Evolutionary conservation across 2,329 filamentous ascomycete genomes (phyloP), one percentile per base, ranked within the genome.

Genomic region (Chaetomiaceae sp.): DNA sequence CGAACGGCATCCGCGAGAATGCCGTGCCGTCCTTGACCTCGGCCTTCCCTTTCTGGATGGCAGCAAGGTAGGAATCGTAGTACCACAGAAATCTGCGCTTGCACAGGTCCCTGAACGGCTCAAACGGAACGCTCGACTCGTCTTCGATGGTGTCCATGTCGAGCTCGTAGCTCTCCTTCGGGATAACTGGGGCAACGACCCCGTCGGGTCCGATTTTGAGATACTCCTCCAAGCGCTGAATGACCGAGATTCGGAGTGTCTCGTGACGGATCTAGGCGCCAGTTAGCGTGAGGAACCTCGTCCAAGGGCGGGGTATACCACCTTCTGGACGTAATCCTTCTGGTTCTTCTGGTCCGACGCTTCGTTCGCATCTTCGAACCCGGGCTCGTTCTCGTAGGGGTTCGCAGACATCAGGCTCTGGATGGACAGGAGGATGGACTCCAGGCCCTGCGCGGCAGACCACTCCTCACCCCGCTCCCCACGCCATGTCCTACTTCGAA

Each of bases 41-140:
- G 21, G 72, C 67, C 60, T 75, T 78, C 23, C 84, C 86, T 53
- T 82, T 77, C 33, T 82, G 75, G 45, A 95, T 83, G 1, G 85
- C 78, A 3, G 78, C 73, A 19, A 93, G 73, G 63, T 97, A 97
- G 3, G 87, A 87, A 58, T 95, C 87, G 66, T 88, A 95, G 70
- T 97, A 97, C 93, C 93, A 97, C 13, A 97, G 73, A 65, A 97
- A 96, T 1, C 91, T 83, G 33, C 87, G 83, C 69, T 97, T 97
- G 75, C 86, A 88, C 5, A 96, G 74, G 63, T 97, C 92, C 58
- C 83, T 85, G 71, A 97, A 97, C 0, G 90, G 89, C 58, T 95
- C 87, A 66, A 89, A 95, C 0, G 81, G 76, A 1, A 80, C 63
- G 7, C 63, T 68, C 0, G 68, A 65, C 35, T 86, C 82, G 58